Base-by-base conservation (phyloP, 176 grass and related monocot genomes). In the Oryza glaberrima region DNA sequence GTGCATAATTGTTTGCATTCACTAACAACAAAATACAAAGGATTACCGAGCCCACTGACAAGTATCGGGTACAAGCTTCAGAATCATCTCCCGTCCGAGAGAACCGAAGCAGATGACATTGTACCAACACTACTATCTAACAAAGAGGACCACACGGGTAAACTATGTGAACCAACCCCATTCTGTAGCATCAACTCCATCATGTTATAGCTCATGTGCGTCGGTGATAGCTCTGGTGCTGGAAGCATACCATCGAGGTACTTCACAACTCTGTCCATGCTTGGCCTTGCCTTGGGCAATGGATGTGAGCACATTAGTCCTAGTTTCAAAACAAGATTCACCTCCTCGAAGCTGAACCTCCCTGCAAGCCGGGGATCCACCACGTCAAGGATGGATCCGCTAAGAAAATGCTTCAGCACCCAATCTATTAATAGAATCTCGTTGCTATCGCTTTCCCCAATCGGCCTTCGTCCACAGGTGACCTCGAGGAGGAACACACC, bases 221-320 rank as follows among this genome's bases (percentile, higher is more conserved):
- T 64, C 9, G 60, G n/a, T 1, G 60, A 64, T 2, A 64, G 60
- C 2, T 23, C 60, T 23, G n/a, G 60, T 3, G 60, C n/a, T 23
- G 60, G 19, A 20, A 64, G n/a, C 20, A 5, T 11, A 64, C 60
- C 60, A 64, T 64, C 60, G 0, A 64, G 4, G n/a, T 64, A 64
- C 60, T 64, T 64, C n/a, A 23, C n/a, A 11, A 64, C 60, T 25
- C 11, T 64, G 60, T 64, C 60, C 60, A 64, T 64, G 60, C 20
- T 64, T 20, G 60, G 60, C n/a, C 60, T 64, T 23, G 20, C 60
- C 23, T n/a, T 3, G 8, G 60, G n/a, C 2, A 64, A 64, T 25
- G 60, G 60, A 64, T 64, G 60, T 9, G 60, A 64, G 32, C 67
- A 81, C 79, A 81, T 11, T 20, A 81, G 4, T 0, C 79, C 79